A percentile compares a stretch with the other conserved stretches of the same genome.
phyloP scores from a whole-genome alignment of 495 filamentous ascomycete genomes.

The Daldinia vernicosa region DNA sequence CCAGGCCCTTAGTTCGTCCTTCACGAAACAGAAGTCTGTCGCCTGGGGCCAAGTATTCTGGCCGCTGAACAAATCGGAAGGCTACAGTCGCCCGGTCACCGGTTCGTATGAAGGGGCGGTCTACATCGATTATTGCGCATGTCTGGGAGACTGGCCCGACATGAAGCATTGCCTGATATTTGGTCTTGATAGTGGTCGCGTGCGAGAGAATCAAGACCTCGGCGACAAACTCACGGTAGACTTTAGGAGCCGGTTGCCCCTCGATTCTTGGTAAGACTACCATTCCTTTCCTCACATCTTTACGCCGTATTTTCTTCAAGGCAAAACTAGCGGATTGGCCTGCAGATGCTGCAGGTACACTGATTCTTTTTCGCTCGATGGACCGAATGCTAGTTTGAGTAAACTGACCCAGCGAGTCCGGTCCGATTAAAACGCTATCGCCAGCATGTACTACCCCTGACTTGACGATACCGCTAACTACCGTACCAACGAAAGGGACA shows the following conservation, averaged over 20 bases:
- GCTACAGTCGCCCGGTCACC: conserved; percentile 92
- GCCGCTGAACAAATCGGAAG: conserved; percentile 94
- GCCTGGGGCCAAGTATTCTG: conserved; percentile 88
- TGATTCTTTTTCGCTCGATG: conserved; percentile 94
- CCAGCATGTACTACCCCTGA: conserved; percentile 87
- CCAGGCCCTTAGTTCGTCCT: conserved; percentile 92
- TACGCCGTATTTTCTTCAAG: conserved; percentile 81
- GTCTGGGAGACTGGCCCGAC: conserved; percentile 96
- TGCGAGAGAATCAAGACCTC: conserved; percentile 96
- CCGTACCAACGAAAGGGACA: conserved; percentile 97
- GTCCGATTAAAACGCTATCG: conserved; percentile 88
- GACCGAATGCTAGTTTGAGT: conserved; percentile 87
- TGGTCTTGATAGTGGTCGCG: conserved; percentile 97
- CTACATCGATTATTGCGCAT: conserved; percentile 96
- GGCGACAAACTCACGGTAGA: conserved; percentile 90
- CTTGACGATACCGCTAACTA: conserved; percentile 94
- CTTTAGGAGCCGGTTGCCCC: conserved; percentile 72
- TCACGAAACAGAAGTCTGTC: conserved; percentile 94
- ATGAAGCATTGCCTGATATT: conserved; percentile 98
- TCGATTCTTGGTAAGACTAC: conserved; percentile 89
- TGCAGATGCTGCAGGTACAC: conserved; percentile 86
- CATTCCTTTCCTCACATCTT: conserved; percentile 98
- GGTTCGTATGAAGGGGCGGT: conserved; percentile 93
- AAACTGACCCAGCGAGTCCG: conserved; percentile 92
- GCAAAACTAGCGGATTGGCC: conserved; percentile 95